Conservation (phyloP, 495 filamentous ascomycete species). For the Penicillium pulvis region DNA sequence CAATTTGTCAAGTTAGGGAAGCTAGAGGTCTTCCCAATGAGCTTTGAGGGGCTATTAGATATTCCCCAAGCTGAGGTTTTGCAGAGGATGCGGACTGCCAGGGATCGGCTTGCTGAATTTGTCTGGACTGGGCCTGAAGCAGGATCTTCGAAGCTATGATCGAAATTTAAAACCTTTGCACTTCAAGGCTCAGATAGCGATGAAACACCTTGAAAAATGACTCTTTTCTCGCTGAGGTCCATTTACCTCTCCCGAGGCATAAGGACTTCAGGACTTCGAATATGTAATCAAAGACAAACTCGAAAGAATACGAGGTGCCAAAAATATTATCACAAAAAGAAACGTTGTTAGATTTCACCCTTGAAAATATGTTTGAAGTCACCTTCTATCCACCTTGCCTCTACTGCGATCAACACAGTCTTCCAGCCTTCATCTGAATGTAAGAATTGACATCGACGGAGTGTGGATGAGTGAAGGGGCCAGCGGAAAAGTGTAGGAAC, state of each 20-base stretch:
- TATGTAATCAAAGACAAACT: too few relatives aligned
- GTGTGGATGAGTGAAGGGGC: too few relatives aligned
- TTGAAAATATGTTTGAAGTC: not conserved
- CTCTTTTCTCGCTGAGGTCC: too few relatives aligned
- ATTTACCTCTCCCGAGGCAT: too few relatives aligned
- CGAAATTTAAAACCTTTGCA: not conserved
- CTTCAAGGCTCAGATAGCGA: too few relatives aligned
- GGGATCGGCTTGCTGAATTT: not conserved
- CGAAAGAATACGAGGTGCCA: not conserved
- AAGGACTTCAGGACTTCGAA: too few relatives aligned
- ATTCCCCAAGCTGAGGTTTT: not conserved
- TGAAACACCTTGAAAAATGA: too few relatives aligned
- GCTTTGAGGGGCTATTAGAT: slow-evolving; percentile 1
- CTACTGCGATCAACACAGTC: not conserved
- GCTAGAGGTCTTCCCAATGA: not conserved
- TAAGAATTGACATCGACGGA: not conserved
- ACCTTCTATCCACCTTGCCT: not conserved
- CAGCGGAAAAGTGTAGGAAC: too few relatives aligned
- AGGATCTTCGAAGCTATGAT: not conserved
- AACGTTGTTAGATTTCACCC: not conserved
- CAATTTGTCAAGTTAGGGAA: not conserved
- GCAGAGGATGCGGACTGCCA: not conserved
- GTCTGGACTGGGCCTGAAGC: not conserved
- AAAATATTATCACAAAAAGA: not conserved
- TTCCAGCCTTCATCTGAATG: not conserved